These are phyloP conservation scores for Oxytropis ochrocephala DNA, from an alignment of 306 rosid genomes.

Conservation along the genomic window DNA sequence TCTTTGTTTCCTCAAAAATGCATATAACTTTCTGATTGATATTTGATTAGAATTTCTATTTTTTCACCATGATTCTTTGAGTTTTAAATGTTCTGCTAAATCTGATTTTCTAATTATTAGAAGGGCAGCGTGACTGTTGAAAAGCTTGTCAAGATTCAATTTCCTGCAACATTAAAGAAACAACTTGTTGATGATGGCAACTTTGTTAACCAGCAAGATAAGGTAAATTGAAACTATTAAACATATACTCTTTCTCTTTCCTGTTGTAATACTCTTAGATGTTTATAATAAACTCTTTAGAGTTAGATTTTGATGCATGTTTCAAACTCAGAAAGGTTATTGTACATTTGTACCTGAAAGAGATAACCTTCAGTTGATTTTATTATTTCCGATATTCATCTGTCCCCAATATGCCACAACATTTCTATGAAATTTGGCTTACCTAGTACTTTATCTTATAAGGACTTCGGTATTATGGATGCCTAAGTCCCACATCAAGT, in stretches of 20 bases:
- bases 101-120: conserved; percentile 40
- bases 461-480: too few species aligned
- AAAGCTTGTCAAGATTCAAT: conserved; percentile 88
- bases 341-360: not conserved
- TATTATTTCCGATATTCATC: not conserved
- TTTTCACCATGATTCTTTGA: not conserved
- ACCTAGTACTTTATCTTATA: not conserved
- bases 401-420: not conserved
- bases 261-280: not conserved
- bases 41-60: not conserved
- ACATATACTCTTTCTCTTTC: conserved; percentile 5
- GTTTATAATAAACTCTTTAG: not conserved
- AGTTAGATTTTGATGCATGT: not conserved
- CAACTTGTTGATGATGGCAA: conserved; percentile 97
- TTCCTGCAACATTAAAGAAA: conserved; percentile 81
- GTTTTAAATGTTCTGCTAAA: conserved; percentile 16
- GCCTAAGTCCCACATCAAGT: too few species aligned
- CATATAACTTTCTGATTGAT: not conserved
- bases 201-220: conserved; percentile 79
- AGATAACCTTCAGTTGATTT: not conserved
- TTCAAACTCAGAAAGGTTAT: not conserved
- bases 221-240: conserved; percentile 42
- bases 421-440: not conserved
- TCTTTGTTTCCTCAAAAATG: not conserved
- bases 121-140: conserved; percentile 61